Base-by-base conservation (phyloP, 352 stramenopile genomes). In the Globisporangium okanoganense region DNA sequence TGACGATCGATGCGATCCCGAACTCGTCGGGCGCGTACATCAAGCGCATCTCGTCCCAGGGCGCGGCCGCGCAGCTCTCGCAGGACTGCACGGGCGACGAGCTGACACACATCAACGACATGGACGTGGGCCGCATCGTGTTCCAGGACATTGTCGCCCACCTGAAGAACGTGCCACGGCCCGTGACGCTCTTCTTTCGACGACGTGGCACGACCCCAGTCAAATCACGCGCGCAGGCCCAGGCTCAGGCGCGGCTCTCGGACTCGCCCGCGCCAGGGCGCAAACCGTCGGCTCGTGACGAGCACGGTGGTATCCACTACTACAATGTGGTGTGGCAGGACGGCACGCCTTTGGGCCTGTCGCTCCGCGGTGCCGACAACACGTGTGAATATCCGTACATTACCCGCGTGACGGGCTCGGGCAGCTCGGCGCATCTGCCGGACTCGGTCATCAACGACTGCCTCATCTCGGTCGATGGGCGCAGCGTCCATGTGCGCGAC, bases 251-350 rank as follows among this genome's bases (percentile, higher is more conserved):
- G 14, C 66, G 69, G 5, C 61, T 81, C 54, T 75, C 80, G n/a
- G 73, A 88, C 45, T 53, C 61, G 24, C 75, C 78, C 50, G 71
- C 62, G 2, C 67, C 67, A 31, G 83, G 72, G 13, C 64, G 71
- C n/a, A 70, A 71, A 56, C 67, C 50, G 25, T 73, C 65, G 13
- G 56, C 45, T 27, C 64, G 49, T 31, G 61, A 70, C 47, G 69
- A 75, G 47, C 33, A 41, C 14, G 45, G 56, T 4, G 74, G 71
- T 41, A 69, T 87, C 12, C 78, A 90, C 51, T 91, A 84, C 40
- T 95, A 95, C 75, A 90, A 87, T 40, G 74, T 95, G 24, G 78
- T 91, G 44, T 95, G 85, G 85, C 82, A 91, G 58, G 83, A 93
- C 38, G 78, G 79, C 16, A 87, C 77, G 9, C 78, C 83, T 7